phyloP scores from a whole-genome alignment of 306 rosid genomes.

The Hippophae gyantsensis region DNA sequence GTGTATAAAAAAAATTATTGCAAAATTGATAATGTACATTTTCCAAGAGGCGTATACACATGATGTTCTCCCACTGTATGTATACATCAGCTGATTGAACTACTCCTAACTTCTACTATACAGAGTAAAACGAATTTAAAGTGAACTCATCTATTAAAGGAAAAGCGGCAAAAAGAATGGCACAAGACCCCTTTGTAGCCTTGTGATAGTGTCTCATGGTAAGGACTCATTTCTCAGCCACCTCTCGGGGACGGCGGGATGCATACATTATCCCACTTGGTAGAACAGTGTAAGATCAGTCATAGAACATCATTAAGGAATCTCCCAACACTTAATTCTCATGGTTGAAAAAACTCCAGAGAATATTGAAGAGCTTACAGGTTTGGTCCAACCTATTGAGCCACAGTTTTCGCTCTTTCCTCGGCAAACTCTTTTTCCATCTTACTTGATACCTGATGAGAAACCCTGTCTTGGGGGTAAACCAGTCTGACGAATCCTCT shows the following conservation, averaged over 20 bases:
- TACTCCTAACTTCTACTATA: conserved; percentile 35
- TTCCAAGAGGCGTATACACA: conserved; percentile 32
- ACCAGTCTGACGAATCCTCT: conserved; percentile 54
- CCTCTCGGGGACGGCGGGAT: conserved; percentile 26
- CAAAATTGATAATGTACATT: conserved; percentile 84
- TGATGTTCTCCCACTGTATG: conserved; percentile 32
- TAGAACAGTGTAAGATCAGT: conserved; percentile 26
- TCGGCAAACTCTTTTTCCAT: conserved; percentile 25
- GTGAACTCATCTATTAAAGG: conserved; percentile 38
- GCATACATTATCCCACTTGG: conserved; percentile 29
- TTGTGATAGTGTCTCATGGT: conserved; percentile 24
- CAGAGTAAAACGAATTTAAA: conserved; percentile 38
- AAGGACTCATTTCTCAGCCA: conserved; percentile 34
- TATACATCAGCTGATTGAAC: conserved; percentile 32
- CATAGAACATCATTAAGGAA: conserved; percentile 32
- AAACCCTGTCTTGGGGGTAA: conserved; percentile 61
- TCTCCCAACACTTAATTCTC: conserved; percentile 55
- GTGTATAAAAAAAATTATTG: conserved; percentile 36
- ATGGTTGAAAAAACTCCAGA: conserved; percentile 50
- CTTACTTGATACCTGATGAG: conserved; percentile 39
- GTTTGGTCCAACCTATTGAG: conserved; percentile 23
- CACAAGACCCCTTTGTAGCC: conserved; percentile 33
- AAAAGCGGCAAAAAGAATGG: conserved; percentile 20
- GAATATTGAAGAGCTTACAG: conserved; percentile 55
- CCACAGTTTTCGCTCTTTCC: conserved; percentile 31